Conservation (phyloP, 805 yeast species). For the Brettanomyces nanus region DNA sequence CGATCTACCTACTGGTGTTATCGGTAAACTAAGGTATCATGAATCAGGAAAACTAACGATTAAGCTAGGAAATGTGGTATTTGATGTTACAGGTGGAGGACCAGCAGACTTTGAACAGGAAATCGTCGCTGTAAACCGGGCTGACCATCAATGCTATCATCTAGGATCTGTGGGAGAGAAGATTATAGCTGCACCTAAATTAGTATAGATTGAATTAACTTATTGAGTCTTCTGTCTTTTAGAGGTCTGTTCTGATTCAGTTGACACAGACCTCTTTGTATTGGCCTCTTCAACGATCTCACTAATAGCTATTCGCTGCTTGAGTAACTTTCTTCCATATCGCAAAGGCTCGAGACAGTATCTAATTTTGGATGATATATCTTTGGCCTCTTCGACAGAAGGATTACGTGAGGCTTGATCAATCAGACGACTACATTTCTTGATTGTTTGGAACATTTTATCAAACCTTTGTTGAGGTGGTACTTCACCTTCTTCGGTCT, state of each 20-base stretch:
- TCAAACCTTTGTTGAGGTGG: constrained; percentile 1
- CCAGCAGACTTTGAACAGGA: constrained; percentile 67
- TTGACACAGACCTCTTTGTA: not conserved
- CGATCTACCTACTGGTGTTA: constrained; percentile 38
- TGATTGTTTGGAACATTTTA: constrained; percentile 24
- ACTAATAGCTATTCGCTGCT: not conserved
- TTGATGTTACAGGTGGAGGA: constrained; percentile 69
- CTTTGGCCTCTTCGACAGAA: constrained; percentile 52
- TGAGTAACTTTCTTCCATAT: constrained; percentile 17
- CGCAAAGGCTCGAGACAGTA: constrained; percentile 50
- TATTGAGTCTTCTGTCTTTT: constrained; percentile 1
- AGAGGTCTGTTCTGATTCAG: not conserved
- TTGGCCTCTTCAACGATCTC: not conserved
- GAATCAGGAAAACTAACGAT: constrained; percentile 77
- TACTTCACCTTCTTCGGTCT: not conserved
- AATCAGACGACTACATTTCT: constrained; percentile 41
- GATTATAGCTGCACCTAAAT: constrained; percentile 48
- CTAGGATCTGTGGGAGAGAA: constrained; percentile 52
- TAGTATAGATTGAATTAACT: not conserved
- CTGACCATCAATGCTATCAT: constrained; percentile 33
- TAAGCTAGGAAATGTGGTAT: constrained; percentile 58
- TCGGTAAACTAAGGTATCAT: constrained; percentile 72
- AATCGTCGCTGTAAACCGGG: constrained; percentile 37
- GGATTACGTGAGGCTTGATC: constrained; percentile 34
- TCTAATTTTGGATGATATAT: constrained; percentile 56